Percentiles rank a stretch among this genome's conserved stretches.
phyloP scores from a whole-genome alignment of 1,284 basidiomycete genomes.

The Boletus sp. region DNA sequence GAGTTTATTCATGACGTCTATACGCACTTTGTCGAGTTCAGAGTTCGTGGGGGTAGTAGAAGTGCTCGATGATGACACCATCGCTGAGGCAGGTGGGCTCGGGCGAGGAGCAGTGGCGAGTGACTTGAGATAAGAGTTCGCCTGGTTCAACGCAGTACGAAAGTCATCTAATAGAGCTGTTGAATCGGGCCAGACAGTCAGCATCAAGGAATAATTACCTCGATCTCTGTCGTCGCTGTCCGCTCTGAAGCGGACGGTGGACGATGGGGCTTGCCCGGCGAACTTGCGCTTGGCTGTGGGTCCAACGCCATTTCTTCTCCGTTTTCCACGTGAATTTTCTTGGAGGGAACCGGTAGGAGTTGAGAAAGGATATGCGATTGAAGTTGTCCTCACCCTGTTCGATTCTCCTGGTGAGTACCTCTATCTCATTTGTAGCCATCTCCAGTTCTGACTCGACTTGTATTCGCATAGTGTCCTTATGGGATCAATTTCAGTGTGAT shows the following conservation, averaged over 20 bases:
- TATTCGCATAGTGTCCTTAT: conserved; percentile 60
- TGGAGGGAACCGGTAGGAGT: not conserved
- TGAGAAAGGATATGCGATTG: not conserved
- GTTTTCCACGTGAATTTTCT: conserved; percentile 43
- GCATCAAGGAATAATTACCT: conserved; percentile 19
- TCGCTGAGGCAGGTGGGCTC: conserved; percentile 42
- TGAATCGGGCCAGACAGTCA: not conserved
- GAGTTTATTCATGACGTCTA: conserved; percentile 66
- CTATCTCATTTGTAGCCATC: conserved; percentile 70
- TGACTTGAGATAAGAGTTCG: conserved; percentile 53
- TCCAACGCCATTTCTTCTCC: conserved; percentile 35
- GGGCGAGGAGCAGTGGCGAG: conserved; percentile 49
- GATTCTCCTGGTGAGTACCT: conserved; percentile 60
- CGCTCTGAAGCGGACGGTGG: conserved; percentile 28
- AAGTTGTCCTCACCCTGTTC: conserved; percentile 51
- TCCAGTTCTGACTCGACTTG: conserved; percentile 78
- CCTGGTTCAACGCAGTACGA: conserved; percentile 63
- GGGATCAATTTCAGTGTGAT: conserved; percentile 12
- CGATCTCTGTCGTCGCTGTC: conserved; percentile 41
- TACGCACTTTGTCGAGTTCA: conserved; percentile 56
- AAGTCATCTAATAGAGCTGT: conserved; percentile 57
- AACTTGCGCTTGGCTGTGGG: conserved; percentile 40
- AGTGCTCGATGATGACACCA: conserved; percentile 38
- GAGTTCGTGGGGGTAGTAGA: conserved; percentile 35
- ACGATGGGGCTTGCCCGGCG: conserved; percentile 35